Evolutionary conservation across 768 basidiomycete genomes (phyloP), one percentile per base, ranked within the genome.

Genomic region (Trametes villosa): DNA sequence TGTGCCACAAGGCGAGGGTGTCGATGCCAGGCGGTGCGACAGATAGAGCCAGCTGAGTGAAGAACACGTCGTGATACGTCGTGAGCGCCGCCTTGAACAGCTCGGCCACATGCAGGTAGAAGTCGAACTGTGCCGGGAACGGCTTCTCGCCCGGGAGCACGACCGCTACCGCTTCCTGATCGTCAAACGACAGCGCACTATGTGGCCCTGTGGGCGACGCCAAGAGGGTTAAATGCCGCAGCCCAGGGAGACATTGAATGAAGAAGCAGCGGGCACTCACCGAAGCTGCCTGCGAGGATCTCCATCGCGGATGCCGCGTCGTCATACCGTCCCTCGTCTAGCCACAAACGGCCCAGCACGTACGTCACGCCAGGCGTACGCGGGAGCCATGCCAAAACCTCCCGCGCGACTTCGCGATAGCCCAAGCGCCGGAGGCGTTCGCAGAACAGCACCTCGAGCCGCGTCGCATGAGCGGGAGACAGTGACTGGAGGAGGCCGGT

Each of bases 41-140:
- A n/a, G 89, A 87, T 60, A 97, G 80, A 11, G 96, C 93, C 33
- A 93, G 78, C 64, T 88, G 85, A 47, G 89, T 84, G 71, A 96
- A 98, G 24, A 75, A 72, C 31, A 91, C 84, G 66, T 94, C 88
- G 30, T 89, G 79, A 24, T 77, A 77, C 30, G 86, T 78, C 52
- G 83, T 72, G 31, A 75, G 77, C 24, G 77, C 78, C 48, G 81
- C 75, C 66, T 86, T 89, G 78, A 94, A 97, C 11, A 96, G 75
- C n/a, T 81, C 74, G 18, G 88, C 84, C 36, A 84, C 82, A 72
- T 94, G 92, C 29, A 87, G 74, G 75, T 94, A 95, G 77, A 91
- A 96, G 9, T 80, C 77, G 67, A 87, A 86, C 53, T 86, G 81
- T 5, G 87, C 85, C 62, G 85, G 80, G 52, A 86, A 82, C 29